Evolutionary conservation across 2,329 filamentous ascomycete species (phyloP).

Genomic region (Metarhizium anisopliae): DNA sequence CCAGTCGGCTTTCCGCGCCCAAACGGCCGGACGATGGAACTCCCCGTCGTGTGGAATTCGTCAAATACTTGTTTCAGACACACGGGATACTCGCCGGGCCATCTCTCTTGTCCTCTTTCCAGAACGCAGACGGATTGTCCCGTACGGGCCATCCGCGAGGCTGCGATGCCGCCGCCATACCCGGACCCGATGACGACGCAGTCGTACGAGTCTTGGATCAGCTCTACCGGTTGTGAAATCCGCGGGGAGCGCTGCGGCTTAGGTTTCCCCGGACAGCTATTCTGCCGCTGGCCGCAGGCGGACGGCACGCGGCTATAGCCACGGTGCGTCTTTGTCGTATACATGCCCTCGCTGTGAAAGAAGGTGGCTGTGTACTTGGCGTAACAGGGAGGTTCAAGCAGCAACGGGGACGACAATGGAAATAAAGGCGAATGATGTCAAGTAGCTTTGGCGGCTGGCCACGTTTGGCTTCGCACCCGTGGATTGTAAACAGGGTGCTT

Average conservation of each 20-base stretch:
- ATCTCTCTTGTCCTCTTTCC: constrained; percentile 55
- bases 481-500: too few relatives aligned
- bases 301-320: not conserved
- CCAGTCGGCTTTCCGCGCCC: constrained; percentile 47
- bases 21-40: constrained; percentile 23
- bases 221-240: constrained; percentile 47
- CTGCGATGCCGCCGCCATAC: constrained; percentile 59
- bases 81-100: constrained; percentile 57
- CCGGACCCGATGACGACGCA: constrained; percentile 60
- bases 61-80: constrained; percentile 34
- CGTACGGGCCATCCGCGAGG: constrained; percentile 51
- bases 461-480: too few relatives aligned
- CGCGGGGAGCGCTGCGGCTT: constrained; percentile 32
- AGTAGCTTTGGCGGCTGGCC: too few relatives aligned
- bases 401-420: too few relatives aligned
- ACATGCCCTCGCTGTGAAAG: not conserved
- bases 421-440: too few relatives aligned
- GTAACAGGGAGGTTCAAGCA: too few relatives aligned
- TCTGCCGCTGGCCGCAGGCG: not conserved
- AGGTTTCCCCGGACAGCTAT: not conserved
- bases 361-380: too few relatives aligned
- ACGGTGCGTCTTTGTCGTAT: not conserved
- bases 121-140: constrained; percentile 53
- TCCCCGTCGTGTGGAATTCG: constrained; percentile 49
- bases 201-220: constrained; percentile 51